Percentiles rank a stretch among this genome's conserved stretches.
These are phyloP conservation scores for Chlamydomonas sp. DNA, from an alignment of 139 green algal genomes.

Conservation along the genomic window DNA sequence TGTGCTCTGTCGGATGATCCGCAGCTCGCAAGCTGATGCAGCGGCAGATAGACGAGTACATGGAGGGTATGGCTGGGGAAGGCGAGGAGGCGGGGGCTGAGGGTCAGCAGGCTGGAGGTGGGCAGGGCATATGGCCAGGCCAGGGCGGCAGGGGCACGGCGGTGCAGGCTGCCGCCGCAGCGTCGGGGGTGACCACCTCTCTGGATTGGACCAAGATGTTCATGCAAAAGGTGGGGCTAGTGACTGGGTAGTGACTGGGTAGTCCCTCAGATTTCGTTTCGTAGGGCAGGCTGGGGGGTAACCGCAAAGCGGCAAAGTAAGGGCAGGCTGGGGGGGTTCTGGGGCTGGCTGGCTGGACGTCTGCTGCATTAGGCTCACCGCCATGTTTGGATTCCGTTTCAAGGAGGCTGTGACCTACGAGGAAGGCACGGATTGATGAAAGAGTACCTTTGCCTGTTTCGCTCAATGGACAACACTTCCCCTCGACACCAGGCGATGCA, in stretches of 20 bases:
- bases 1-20: neutral
- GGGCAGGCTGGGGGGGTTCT: too few relatives aligned
- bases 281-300: too few relatives aligned
- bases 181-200: neutral
- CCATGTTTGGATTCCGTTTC: too few relatives aligned
- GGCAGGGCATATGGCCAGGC: too few relatives aligned
- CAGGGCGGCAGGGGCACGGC: neutral
- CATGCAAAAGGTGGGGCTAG: conserved; percentile 19
- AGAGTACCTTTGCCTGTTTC: too few relatives aligned
- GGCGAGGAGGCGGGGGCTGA: neutral
- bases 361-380: too few relatives aligned
- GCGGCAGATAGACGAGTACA: conserved; percentile 32
- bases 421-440: too few relatives aligned
- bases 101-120: neutral
- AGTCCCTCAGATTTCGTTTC: neutral
- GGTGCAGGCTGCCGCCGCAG: neutral
- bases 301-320: too few relatives aligned
- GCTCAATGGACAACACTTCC: neutral
- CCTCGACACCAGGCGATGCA: conserved; percentile 20
- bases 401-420: too few relatives aligned
- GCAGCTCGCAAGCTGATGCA: conserved; percentile 33
- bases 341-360: too few relatives aligned
- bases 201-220: conserved; percentile 27
- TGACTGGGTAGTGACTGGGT: neutral
- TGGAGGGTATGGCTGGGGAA: neutral